A percentile compares a stretch with the other conserved stretches of the same genome.
Conservation (phyloP, 805 yeast genomes). For the Candida taoyuanica region DNA sequence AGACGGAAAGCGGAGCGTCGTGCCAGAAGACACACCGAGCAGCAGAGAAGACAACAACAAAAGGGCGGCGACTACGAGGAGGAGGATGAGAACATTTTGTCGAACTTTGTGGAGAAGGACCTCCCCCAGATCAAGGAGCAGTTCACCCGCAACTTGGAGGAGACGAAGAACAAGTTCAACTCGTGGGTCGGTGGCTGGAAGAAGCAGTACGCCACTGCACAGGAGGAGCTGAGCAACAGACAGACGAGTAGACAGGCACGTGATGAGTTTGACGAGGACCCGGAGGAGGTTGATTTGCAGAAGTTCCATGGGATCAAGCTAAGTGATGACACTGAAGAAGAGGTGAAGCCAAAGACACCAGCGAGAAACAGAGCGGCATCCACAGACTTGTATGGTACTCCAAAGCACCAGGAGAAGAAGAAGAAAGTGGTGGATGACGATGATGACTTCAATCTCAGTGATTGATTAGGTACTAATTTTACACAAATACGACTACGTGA, state of each 20-base stretch:
- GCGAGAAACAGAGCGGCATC: constrained; percentile 29
- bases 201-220: constrained; percentile 20
- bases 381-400: constrained; percentile 26
- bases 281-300: constrained; percentile 46
- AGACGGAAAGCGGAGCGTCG: constrained; percentile 29
- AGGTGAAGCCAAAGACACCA: constrained; percentile 25
- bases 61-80: constrained; percentile 24
- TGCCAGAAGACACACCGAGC: constrained; percentile 24
- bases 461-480: constrained; percentile 14
- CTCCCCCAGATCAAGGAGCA: constrained; percentile 59
- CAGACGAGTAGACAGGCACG: constrained; percentile 24
- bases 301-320: constrained; percentile 45
- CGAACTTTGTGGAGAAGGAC: constrained; percentile 53
- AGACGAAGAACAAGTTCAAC: constrained; percentile 69
- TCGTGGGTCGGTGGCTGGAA: constrained; percentile 49
- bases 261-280: constrained; percentile 46
- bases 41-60: constrained; percentile 10
- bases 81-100: constrained; percentile 46
- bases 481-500: too few relatives aligned
- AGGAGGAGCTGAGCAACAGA: constrained; percentile 19
- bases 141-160: constrained; percentile 71
- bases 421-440: constrained; percentile 27
- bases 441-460: constrained; percentile 47
- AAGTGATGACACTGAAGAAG: constrained; percentile 28
- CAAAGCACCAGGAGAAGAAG: constrained; percentile 25